Evolutionary conservation across 164 flowering plant genomes (phyloP).

Genomic region (Vitis riparia): DNA sequence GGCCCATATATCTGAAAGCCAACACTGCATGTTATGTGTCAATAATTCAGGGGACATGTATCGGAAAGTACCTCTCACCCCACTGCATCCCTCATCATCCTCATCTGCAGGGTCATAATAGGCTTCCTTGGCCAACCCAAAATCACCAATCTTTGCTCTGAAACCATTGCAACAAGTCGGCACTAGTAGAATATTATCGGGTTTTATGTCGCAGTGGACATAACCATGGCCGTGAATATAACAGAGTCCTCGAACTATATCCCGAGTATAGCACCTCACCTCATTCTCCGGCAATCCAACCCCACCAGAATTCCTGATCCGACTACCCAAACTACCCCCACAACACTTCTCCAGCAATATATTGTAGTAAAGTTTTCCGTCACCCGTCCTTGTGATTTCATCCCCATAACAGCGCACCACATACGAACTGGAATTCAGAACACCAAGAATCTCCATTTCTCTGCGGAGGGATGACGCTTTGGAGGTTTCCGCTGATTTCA

Average conservation of each 20-base stretch:
- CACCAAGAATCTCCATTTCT: background rate
- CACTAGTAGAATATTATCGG: background rate
- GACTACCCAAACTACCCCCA: background rate
- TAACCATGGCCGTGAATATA: background rate
- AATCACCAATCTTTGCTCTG: background rate
- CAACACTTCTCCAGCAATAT: background rate
- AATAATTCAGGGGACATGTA: background rate
- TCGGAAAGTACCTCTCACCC: background rate
- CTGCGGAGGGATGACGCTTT: background rate
- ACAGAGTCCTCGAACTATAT: background rate
- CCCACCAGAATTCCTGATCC: background rate
- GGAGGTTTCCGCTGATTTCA: background rate
- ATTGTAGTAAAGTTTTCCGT: background rate
- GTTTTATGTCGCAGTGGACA: slow-evolving; percentile 5
- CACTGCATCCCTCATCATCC: background rate
- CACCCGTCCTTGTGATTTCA: background rate
- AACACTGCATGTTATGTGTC: background rate
- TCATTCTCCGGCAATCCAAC: background rate
- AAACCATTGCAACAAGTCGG: background rate
- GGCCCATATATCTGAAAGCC: slow-evolving; percentile 1
- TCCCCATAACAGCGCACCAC: background rate
- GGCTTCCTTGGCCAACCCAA: background rate
- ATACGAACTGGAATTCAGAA: background rate
- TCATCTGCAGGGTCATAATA: background rate
- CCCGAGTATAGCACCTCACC: background rate